Conservation (phyloP, 371 early-diverging fungal genomes). For the Umbelopsis sp. region DNA sequence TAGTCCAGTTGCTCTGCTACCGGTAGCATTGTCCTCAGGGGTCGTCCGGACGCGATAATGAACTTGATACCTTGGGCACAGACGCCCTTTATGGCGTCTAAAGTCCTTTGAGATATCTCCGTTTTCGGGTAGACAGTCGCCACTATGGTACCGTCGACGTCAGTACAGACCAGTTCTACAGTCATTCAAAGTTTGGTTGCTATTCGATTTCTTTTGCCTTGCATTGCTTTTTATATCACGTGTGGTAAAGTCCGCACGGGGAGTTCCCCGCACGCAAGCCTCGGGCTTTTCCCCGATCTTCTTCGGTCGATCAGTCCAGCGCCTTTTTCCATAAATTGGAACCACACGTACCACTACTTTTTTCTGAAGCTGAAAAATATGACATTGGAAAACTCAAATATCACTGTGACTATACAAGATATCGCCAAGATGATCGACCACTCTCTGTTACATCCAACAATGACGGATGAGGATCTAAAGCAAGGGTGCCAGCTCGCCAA, state of each 20-base stretch:
- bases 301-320: neutral
- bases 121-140: constrained; percentile 1
- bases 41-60: constrained; percentile 44
- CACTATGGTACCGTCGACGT: constrained; percentile 6
- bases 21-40: constrained; percentile 39
- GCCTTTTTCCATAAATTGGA: neutral
- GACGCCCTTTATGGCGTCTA: neutral
- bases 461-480: neutral
- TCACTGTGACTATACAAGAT: neutral
- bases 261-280: neutral
- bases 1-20: constrained; percentile 32
- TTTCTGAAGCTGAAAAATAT: neutral
- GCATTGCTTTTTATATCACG: neutral
- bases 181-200: neutral
- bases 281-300: neutral
- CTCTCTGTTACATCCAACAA: constrained; percentile 1
- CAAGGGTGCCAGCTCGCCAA: neutral
- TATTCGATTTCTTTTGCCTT: neutral
- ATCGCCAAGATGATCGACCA: constrained; percentile 17
- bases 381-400: neutral
- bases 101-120: neutral
- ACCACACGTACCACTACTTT: neutral
- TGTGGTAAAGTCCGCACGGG: constrained; percentile 9
- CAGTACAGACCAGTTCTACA: neutral
- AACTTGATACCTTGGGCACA: constrained; percentile 29